Conservation (phyloP, 176 grass and related monocot genomes). For the Zizania latifolia region DNA sequence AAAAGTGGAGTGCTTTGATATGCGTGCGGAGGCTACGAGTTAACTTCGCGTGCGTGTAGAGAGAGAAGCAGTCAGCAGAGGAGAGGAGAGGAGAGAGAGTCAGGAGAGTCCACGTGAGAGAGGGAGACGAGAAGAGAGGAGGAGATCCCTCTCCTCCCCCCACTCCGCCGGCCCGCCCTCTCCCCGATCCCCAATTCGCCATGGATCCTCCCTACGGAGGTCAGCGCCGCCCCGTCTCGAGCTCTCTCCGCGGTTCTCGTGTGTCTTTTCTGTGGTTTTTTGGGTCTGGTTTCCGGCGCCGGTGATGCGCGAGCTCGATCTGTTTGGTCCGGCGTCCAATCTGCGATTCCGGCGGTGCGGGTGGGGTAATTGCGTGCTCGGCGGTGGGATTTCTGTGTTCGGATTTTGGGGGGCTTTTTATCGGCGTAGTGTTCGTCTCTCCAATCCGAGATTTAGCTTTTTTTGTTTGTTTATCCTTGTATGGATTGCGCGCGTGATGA, state of each 20-base stretch:
- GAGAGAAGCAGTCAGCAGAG: neutral
- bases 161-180: no score
- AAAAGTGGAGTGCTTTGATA: conserved; percentile 29
- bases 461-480: no score
- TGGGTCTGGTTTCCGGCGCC: neutral
- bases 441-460: conserved; percentile 34
- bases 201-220: conserved; percentile 48
- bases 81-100: neutral
- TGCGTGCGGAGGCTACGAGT: conserved; percentile 29
- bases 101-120: conserved; percentile 38
- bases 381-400: neutral
- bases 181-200: conserved; percentile 8
- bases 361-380: neutral
- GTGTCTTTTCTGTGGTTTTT: neutral
- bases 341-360: neutral
- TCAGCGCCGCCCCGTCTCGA: conserved; percentile 1
- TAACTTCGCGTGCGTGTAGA: conserved; percentile 8
- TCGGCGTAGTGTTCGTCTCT: neutral
- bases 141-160: conserved; percentile 20
- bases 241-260: neutral
- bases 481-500: no score
- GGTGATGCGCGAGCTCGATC: conserved; percentile 20
- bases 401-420: neutral
- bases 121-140: neutral
- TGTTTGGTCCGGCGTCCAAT: neutral